phyloP scores from a whole-genome alignment of 2,329 filamentous ascomycete species.

The Colletotrichum spinosum region DNA sequence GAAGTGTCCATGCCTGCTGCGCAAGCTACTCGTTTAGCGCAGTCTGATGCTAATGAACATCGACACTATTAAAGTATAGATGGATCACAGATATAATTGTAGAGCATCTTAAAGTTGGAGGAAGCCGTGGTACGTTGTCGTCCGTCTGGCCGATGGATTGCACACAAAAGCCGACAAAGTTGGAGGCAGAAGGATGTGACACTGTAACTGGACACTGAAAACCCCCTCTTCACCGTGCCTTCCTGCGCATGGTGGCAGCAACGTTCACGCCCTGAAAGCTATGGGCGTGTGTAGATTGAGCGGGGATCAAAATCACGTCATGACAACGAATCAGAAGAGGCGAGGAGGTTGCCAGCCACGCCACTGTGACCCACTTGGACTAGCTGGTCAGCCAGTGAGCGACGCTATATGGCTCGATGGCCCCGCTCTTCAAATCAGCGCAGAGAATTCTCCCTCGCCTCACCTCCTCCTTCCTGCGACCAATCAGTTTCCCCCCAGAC shows the following conservation, averaged over 20 bases:
- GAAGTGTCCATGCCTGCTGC: no score
- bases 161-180: not conserved
- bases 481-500: conserved; percentile 59
- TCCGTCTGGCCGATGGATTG: not conserved
- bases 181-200: conserved; percentile 10
- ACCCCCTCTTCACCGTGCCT: not conserved
- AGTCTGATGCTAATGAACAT: no score
- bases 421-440: conserved; percentile 65
- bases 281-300: not conserved
- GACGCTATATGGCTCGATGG: conserved; percentile 54
- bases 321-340: conserved; percentile 37
- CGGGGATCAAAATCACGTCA: conserved; percentile 36
- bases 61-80: no score
- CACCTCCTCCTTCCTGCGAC: conserved; percentile 58
- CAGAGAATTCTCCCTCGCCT: conserved; percentile 57
- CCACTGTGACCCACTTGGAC: conserved; percentile 47
- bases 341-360: conserved; percentile 20
- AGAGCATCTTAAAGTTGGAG: conserved; percentile 2
- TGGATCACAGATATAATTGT: not conserved
- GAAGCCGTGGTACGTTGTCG: conserved; percentile 3
- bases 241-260: not conserved
- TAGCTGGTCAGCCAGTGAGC: conserved; percentile 64
- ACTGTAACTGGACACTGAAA: conserved; percentile 12
- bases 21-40: no score
- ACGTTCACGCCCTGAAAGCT: not conserved